These are phyloP conservation scores for Talaromyces amestolkiae DNA, from an alignment of 2,329 filamentous ascomycete genomes.

Conservation along the genomic window DNA sequence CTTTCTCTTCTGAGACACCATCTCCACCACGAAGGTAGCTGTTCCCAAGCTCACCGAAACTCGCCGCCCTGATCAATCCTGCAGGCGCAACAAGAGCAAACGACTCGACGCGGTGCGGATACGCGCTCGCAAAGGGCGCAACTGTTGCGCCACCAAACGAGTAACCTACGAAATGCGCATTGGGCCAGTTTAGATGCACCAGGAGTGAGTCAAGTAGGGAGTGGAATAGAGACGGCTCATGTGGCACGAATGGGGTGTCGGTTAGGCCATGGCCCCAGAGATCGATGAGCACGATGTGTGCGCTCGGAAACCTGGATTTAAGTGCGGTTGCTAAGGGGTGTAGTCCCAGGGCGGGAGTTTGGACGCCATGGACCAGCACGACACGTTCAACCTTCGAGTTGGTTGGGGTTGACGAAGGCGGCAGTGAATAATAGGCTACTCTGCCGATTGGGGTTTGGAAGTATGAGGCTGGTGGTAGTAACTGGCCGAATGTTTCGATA, in stretches of 20 bases:
- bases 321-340: slow-evolving; percentile 28
- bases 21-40: slow-evolving; percentile 26
- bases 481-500: slow-evolving; percentile 24
- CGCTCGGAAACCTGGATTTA: slow-evolving; percentile 32
- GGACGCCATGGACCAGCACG: slow-evolving; percentile 9
- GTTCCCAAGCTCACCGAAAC: background rate
- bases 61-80: background rate
- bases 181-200: slow-evolving; percentile 41
- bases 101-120: slow-evolving; percentile 32
- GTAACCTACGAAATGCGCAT: slow-evolving; percentile 49
- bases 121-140: slow-evolving; percentile 38
- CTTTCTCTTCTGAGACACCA: slow-evolving; percentile 30
- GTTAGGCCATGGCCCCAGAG: slow-evolving; percentile 56
- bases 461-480: slow-evolving; percentile 23
- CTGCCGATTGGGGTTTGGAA: slow-evolving; percentile 19
- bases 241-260: slow-evolving; percentile 47
- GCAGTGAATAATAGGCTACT: slow-evolving; percentile 12
- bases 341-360: slow-evolving; percentile 9
- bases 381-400: background rate
- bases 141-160: slow-evolving; percentile 50
- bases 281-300: slow-evolving; percentile 48
- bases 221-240: slow-evolving; percentile 46
- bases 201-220: slow-evolving; percentile 42
- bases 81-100: slow-evolving; percentile 31
- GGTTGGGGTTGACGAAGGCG: background rate